phyloP scores from a whole-genome alignment of 352 stramenopile species.

The Pythium guiyangense region DNA sequence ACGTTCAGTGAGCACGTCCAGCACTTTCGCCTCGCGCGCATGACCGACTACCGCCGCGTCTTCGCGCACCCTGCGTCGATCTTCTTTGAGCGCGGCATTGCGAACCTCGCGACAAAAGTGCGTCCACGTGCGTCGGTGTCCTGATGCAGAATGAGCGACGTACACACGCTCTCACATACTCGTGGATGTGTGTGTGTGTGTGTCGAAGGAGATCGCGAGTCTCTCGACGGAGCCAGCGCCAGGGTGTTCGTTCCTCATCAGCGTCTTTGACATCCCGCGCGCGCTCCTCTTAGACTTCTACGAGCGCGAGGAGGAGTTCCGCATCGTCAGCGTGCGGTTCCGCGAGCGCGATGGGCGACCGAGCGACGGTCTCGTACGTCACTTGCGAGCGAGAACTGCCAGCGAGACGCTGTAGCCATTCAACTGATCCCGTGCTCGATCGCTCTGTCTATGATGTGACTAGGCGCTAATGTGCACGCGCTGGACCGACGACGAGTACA shows the following conservation, averaged over 20 bases:
- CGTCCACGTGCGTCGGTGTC: background rate
- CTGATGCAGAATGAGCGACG: background rate
- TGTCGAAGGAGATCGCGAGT: slow-evolving; percentile 91
- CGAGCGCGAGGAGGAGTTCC: slow-evolving; percentile 86
- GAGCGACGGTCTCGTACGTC: slow-evolving; percentile 21
- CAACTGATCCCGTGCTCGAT: too few species aligned
- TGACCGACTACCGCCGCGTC: slow-evolving; percentile 85
- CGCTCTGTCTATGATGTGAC: too few species aligned
- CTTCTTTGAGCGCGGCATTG: slow-evolving; percentile 91
- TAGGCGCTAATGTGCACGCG: slow-evolving; percentile 83
- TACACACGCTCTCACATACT: background rate
- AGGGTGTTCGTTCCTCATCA: slow-evolving; percentile 62
- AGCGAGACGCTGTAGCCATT: too few species aligned
- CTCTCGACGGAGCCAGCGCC: slow-evolving; percentile 63
- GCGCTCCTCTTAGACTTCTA: slow-evolving; percentile 62
- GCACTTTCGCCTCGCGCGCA: slow-evolving; percentile 86
- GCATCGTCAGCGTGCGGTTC: slow-evolving; percentile 80
- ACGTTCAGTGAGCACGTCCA: slow-evolving; percentile 84
- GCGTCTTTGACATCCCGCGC: slow-evolving; percentile 62
- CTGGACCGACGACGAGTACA: slow-evolving; percentile 87
- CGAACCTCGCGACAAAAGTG: slow-evolving; percentile 78
- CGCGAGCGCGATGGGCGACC: slow-evolving; percentile 45
- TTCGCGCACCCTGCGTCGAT: slow-evolving; percentile 91
- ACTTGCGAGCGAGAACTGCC: too few species aligned
- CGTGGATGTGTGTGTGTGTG: background rate